Base-by-base conservation (phyloP, 1,139 yeast genomes). In the Candida neerlandica region DNA sequence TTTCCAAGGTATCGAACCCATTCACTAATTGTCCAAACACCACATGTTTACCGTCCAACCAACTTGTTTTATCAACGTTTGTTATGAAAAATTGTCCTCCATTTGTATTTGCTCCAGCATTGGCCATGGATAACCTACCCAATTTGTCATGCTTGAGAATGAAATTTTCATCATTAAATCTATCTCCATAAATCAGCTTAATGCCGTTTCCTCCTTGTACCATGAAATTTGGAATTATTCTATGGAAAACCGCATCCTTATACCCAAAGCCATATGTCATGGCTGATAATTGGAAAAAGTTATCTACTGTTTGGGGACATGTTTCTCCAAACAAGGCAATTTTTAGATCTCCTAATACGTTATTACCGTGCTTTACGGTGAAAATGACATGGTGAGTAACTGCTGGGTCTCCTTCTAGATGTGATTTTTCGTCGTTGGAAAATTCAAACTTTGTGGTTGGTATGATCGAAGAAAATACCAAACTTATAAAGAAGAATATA, bases 1-100 rank as follows among this genome's bases (percentile, higher is more conserved):
- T 61, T 5, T 65, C 65, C 27, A 81, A 60, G 1, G 72, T 68
- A 2, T 73, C 79, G 39, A 65, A 64, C 0, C 80, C 80, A 19
- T 56, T 63, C n/a, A 81, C 65, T 7, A 81, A 69, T 52, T 73
- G 77, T 2, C 86, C 88, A 61, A 83, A 81, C 0, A 82, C 78
- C 12, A 84, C 84, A 55, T 81, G 82, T 45, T 71, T 69, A 2
- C 84, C 85, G 60, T 83, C 83, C 51, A 84, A 66, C 54, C 72
- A 69, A 1, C 68, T 64, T 39, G 61, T 60, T 15, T 58, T 51
- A 4, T 65, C 63, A 4, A 45, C 57, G 16, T 69, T 67, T 46
- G 73, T 65, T 44, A 75, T 73, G 61, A 75, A 75, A 58, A 75
- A 75, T 53, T 72, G 78, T 7, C 67, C 72, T 1, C 77, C 76